These are phyloP conservation scores for Nicotiana knightiana DNA, from an alignment of 257 asterid genomes.

Conservation along the genomic window DNA sequence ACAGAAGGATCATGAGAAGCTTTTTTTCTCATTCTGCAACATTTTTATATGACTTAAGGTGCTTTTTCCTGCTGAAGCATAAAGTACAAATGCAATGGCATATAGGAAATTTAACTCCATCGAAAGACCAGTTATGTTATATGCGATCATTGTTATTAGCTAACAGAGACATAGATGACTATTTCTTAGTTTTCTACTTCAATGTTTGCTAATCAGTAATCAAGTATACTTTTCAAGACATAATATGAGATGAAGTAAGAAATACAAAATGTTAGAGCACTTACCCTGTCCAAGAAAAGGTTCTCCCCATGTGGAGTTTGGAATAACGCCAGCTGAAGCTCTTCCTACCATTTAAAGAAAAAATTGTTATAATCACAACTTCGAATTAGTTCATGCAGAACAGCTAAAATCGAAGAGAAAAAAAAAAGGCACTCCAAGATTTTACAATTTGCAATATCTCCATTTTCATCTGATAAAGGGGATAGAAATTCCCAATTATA, in stretches of 20 bases:
- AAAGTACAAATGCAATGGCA: too few species aligned
- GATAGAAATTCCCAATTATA: not conserved
- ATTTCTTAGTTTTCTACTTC: not conserved
- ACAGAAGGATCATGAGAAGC: not conserved
- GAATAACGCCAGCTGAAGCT: slow-evolving; percentile 77
- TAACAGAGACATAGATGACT: too few species aligned
- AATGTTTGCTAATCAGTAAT: not conserved
- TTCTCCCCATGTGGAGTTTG: slow-evolving; percentile 54
- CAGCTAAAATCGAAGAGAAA: not conserved
- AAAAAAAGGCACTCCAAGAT: not conserved
- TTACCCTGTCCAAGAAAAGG: slow-evolving; percentile 84
- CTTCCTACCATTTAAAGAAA: slow-evolving; percentile 46
- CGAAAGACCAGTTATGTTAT: too few species aligned
- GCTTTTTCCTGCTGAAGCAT: too few species aligned
- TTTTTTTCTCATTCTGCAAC: too few species aligned
- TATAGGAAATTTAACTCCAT: too few species aligned
- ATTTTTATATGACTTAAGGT: too few species aligned
- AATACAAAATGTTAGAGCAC: not conserved
- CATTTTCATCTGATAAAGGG: not conserved
- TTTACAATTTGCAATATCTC: not conserved
- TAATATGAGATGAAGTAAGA: not conserved
- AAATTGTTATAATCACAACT: not conserved
- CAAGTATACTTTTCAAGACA: not conserved
- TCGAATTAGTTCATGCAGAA: not conserved
- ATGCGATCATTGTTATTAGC: too few species aligned